Evolutionary conservation across 1,284 basidiomycete species (phyloP).

Genomic region (Trichosporon sp.): DNA sequence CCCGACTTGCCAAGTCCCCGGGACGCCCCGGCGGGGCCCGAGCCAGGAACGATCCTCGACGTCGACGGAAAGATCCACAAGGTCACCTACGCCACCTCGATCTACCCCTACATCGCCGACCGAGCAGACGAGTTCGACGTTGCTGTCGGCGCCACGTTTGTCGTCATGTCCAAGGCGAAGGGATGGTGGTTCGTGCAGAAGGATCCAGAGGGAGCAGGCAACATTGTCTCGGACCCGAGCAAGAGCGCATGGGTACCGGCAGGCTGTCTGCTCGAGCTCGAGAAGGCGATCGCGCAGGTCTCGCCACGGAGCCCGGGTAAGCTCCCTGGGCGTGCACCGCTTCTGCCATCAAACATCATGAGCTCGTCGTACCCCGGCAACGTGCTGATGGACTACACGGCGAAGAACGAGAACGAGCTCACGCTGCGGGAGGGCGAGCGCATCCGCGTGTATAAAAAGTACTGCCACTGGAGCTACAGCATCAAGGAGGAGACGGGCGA

Average conservation of each 20-base stretch:
- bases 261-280: constrained; percentile 88
- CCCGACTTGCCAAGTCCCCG: constrained; percentile 44
- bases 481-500: constrained; percentile 83
- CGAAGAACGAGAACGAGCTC: constrained; percentile 83
- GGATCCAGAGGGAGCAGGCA: constrained; percentile 78
- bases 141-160: constrained; percentile 84
- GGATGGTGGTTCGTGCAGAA: constrained; percentile 99
- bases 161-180: constrained; percentile 86
- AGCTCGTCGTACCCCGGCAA: constrained; percentile 90
- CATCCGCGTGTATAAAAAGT: constrained; percentile 90
- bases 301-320: constrained; percentile 12
- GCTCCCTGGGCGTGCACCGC: constrained; percentile 54
- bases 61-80: constrained; percentile 39
- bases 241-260: constrained; percentile 80
- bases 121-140: constrained; percentile 98
- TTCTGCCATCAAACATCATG: constrained; percentile 79
- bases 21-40: constrained; percentile 20
- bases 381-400: constrained; percentile 90
- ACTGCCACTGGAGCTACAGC: constrained; percentile 92
- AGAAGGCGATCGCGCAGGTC: constrained; percentile 56
- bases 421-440: constrained; percentile 78
- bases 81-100: constrained; percentile 52
- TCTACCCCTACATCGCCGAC: constrained; percentile 79
- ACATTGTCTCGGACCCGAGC: constrained; percentile 66
- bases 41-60: constrained; percentile 32